Evolutionary conservation across 192 early-diverging fungal genomes (phyloP).

Genomic region (Geosiphon pyriformis): DNA sequence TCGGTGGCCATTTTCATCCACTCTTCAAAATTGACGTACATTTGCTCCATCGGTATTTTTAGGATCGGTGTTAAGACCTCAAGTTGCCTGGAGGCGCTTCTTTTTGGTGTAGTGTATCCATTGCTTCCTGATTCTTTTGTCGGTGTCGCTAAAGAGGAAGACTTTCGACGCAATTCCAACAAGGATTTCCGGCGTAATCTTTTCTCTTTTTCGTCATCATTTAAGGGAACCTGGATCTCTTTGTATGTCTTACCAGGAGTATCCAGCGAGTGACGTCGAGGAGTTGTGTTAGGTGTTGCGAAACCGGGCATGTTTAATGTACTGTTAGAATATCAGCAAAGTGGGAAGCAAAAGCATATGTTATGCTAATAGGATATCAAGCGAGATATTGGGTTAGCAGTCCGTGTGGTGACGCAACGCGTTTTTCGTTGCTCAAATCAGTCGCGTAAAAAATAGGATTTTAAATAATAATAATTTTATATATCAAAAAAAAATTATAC

Average conservation of each 20-base stretch:
- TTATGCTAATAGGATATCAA: no score
- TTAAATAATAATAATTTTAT: no score
- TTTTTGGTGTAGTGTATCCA: background rate
- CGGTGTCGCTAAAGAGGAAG: background rate
- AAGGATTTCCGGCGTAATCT: background rate
- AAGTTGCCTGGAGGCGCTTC: background rate
- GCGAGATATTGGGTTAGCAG: no score
- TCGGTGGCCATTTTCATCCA: conserved; percentile 98
- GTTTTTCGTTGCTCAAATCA: no score
- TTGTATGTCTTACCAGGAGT: background rate
- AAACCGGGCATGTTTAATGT: no score
- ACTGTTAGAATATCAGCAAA: no score
- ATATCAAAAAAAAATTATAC: no score
- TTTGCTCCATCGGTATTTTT: conserved; percentile 37
- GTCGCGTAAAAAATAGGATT: no score
- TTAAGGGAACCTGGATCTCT: background rate
- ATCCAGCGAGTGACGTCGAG: background rate
- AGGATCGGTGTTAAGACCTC: conserved; percentile 17
- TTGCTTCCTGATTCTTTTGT: background rate
- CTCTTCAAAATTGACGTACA: conserved; percentile 68
- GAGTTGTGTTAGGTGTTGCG: no score
- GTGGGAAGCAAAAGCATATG: no score
- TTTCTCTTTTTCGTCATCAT: conserved; percentile 7
- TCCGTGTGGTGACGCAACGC: no score
- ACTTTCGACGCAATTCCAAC: background rate